A percentile compares a stretch with the other conserved stretches of the same genome.
Evolutionary conservation across 1,284 basidiomycete genomes (phyloP).

Genomic region (Pyrrhoderma lamaoense): DNA sequence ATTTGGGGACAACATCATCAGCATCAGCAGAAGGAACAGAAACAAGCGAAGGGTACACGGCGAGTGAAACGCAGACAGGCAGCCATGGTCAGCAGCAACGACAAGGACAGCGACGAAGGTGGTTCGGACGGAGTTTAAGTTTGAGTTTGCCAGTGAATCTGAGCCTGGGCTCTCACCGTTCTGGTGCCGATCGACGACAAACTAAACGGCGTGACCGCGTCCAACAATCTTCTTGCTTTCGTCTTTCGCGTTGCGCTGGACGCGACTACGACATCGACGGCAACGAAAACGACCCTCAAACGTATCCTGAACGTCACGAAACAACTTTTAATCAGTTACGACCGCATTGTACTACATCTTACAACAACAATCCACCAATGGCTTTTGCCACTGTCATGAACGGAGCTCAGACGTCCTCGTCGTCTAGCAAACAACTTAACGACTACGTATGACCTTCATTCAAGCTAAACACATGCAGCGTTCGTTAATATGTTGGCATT

Average conservation of each 20-base stretch:
- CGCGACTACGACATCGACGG: constrained; percentile 12
- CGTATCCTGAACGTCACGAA: background rate
- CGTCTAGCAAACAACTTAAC: constrained; percentile 15
- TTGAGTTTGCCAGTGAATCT: no score
- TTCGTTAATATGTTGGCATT: no score
- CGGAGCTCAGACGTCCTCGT: constrained; percentile 5
- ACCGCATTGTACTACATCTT: background rate
- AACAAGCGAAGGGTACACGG: constrained; percentile 30
- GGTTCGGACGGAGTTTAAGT: background rate
- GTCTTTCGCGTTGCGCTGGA: constrained; percentile 17
- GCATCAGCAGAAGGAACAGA: background rate
- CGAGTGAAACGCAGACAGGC: constrained; percentile 63
- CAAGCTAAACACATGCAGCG: no score
- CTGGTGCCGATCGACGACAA: background rate
- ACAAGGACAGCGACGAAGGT: constrained; percentile 13
- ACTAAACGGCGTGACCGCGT: background rate
- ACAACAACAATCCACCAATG: constrained; percentile 5
- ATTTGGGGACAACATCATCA: background rate
- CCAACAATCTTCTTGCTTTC: constrained; percentile 1
- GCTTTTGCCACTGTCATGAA: constrained; percentile 10
- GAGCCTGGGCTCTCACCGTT: background rate
- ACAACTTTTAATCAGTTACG: background rate
- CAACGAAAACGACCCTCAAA: background rate
- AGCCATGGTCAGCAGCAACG: constrained; percentile 35
- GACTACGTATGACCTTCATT: constrained; percentile 12